phyloP scores from a whole-genome alignment of 2,329 filamentous ascomycete genomes.

The Aspergillus floridensis region DNA sequence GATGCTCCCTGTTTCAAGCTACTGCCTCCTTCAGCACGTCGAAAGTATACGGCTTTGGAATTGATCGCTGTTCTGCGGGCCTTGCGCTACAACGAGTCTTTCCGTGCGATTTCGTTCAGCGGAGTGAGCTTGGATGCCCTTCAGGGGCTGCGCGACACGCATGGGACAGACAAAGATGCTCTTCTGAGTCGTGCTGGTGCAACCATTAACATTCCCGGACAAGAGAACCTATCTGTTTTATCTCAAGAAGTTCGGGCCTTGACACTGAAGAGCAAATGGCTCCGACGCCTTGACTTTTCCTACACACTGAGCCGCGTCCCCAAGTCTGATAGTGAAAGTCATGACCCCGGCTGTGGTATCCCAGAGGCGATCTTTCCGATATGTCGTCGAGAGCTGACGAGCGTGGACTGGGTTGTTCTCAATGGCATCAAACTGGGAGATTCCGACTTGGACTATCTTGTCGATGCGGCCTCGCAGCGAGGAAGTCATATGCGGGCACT shows the following conservation, averaged over 20 bases:
- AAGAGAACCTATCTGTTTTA: conserved; percentile 57
- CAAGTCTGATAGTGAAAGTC: conserved; percentile 47
- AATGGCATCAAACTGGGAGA: conserved; percentile 70
- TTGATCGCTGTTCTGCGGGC: conserved; percentile 68
- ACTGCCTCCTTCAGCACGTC: conserved; percentile 51
- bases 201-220: conserved; percentile 52
- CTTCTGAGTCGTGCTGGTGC: conserved; percentile 59
- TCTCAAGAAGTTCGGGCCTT: conserved; percentile 68
- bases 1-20: conserved; percentile 67
- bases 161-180: conserved; percentile 62
- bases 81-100: conserved; percentile 68
- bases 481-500: conserved; percentile 65
- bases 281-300: conserved; percentile 65
- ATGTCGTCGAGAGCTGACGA: conserved; percentile 65
- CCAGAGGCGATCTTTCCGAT: conserved; percentile 67
- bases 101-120: conserved; percentile 65
- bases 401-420: conserved; percentile 68
- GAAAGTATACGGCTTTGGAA: conserved; percentile 60
- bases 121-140: conserved; percentile 62
- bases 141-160: conserved; percentile 59
- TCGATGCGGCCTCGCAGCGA: conserved; percentile 66
- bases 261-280: conserved; percentile 62
- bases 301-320: conserved; percentile 58
- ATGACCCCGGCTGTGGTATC: conserved; percentile 66
- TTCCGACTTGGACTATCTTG: conserved; percentile 64